Percentiles rank a stretch among this genome's conserved stretches.
These are phyloP conservation scores for Nakaseomyces nivariensis DNA, from an alignment of 1,139 yeast species.

Conservation along the genomic window DNA sequence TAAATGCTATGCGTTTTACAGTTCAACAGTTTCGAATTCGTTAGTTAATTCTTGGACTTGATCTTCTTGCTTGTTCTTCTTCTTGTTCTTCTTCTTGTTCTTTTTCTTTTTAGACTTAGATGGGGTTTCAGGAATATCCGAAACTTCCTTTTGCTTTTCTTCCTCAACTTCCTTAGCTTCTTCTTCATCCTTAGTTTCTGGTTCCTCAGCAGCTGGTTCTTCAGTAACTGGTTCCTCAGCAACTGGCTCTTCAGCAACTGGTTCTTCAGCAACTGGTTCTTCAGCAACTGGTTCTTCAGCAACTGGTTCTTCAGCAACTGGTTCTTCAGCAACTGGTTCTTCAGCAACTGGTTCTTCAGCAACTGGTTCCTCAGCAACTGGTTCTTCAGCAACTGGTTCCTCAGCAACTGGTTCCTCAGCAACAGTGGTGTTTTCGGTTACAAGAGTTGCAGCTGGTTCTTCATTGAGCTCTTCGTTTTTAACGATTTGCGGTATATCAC, in stretches of 20 bases:
- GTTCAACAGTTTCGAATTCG: constrained; percentile 4
- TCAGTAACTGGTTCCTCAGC: constrained; percentile 2
- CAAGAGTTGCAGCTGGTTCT: neutral
- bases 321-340: neutral
- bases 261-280: neutral
- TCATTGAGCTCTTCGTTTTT: neutral
- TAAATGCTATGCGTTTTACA: constrained; percentile 1
- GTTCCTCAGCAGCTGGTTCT: neutral
- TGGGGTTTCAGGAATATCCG: neutral
- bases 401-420: neutral
- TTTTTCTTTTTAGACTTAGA: constrained; percentile 2
- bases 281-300: neutral
- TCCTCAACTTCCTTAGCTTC: neutral
- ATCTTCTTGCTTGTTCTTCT: constrained; percentile 4
- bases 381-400: constrained; percentile 1
- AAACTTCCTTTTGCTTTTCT: constrained; percentile 2
- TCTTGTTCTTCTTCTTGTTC: constrained; percentile 3
- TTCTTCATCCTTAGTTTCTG: neutral
- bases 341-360: constrained; percentile 1
- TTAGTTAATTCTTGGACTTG: constrained; percentile 3
- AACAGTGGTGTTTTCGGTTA: neutral
- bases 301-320: neutral
- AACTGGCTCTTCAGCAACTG: neutral
- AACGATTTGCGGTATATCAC: constrained; percentile 2
- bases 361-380: constrained; percentile 1